Base-by-base conservation (phyloP, 176 grass and related monocot species). In the Aegilops sharonensis region DNA sequence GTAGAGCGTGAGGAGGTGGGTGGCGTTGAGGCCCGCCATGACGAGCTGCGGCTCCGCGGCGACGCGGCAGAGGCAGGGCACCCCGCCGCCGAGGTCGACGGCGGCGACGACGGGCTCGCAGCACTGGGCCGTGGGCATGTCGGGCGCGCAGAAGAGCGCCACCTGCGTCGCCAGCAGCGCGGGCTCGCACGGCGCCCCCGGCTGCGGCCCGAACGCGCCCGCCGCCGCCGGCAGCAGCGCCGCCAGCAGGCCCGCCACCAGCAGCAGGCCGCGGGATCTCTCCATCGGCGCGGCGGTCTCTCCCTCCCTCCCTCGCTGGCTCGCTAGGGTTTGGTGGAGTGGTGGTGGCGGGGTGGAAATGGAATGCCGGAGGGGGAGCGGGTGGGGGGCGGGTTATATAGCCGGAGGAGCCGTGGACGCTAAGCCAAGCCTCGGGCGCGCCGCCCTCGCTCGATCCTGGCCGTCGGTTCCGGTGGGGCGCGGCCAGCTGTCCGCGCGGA, bases 21-120 rank as follows among this genome's bases (percentile, higher is more conserved):
- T 76, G 72, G 72, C 83, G 83, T 85, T 85, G 72, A 85, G 83
- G 27, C 83, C 83, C 40, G 50, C 72, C 40, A 77, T 50, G 83
- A 48, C 72, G 43, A 77, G 83, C 83, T 48, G 83, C 25, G 83
- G 70, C 72, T 75, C 83, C 10, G 73, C 72, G 2, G 83, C 83
- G 39, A 77, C 83, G 57, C 83, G 73, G 83, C 83, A 85, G 83
- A 77, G 71, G 83, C 83, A 76, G 69, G 61, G 71, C 27, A 66
- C 72, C 29, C 72, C 83, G 60, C 72, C 71, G 10, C 71, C 73
- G 61, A 75, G 70, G 57, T 75, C 72, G 72, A 48, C 37, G 72
- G 56, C 25, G 29, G 71, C 72, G 20, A 77, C 83, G 11, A 85
- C 71, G 1, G 60, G 83, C 60, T 48, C 73, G 72, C 52, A 77